Evolutionary conservation across 2,329 filamentous ascomycete genomes (phyloP), one percentile per base, ranked within the genome.

Genomic region (Coniochaeta sp.): DNA sequence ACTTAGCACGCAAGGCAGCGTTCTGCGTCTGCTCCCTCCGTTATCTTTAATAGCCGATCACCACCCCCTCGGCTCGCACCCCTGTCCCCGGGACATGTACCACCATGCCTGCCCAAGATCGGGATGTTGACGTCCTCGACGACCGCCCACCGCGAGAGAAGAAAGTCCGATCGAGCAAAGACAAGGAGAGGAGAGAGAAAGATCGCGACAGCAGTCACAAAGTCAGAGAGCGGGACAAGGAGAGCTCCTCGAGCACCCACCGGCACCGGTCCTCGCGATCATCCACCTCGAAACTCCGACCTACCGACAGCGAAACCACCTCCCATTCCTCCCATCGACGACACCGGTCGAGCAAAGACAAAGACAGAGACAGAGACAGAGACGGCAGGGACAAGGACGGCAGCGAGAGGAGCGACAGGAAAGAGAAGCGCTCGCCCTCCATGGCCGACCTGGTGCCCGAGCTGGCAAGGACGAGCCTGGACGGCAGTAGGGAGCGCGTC

Each of bases 361-460:
- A 66, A 52, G 66, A 67, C 45, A 35, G 58, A 47, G 62, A 64
- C 24, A 53, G 52, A 22, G 55, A 56, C 22, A 38, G 53, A 48
- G 54, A 57, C 46, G 32, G 30, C 9, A n/a, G 38, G 10, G 38
- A 42, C 18, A 42, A 42, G 38, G 38, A 42, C 38, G 45, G 28
- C 28, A 48, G 45, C 45, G 26, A 28, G 28, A 48, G 45, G 18
- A 31, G 45, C 45, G 28, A 28, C 28, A 31, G n/a, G n/a, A 42
- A 42, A 42, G 32, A 33, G 33, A 45, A 40, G 54, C 52, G 53
- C 48, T 24, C 54, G 24, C 59, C 65, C 35, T 74, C 72, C 33
- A 72, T 73, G 61, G 74, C 73, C 48, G 75, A 81, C 50, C 63
- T 79, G 45, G 73, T 77, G 12, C 75, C 74, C 20, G 74, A 76